Evolutionary conservation across 148 eudicot genomes (phyloP), one percentile per base, ranked within the genome.

Genomic region (Diospyros lotus): DNA sequence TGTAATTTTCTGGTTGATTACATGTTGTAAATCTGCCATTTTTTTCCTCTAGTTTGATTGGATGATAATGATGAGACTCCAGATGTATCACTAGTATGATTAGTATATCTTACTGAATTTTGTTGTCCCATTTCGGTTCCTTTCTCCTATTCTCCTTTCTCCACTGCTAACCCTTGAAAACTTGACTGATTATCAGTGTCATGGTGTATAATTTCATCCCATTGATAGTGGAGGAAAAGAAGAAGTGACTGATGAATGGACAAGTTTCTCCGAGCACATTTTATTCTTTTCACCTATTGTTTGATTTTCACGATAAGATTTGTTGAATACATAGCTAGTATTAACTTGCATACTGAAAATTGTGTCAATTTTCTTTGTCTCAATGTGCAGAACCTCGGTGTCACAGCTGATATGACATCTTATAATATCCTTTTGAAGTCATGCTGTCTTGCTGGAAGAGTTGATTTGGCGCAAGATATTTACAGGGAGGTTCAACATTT

Each of bases 371-470:
- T 82, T 10, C 17, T 76, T 81, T 61, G 42, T 62, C 71, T 82
- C 54, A 69, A 72, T 83, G 48, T 75, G 50, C 82, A 94, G 98
- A 83, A 54, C 77, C 70, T 90, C 45, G 97, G 92, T 71, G 85
- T 94, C 74, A 53, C 75, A 60, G 86, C 92, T 64, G 96, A 94
- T 82, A 81, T 94, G 87, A 80, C 98, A 66, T 83, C 98, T 67
- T 89, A 92, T 84, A 94, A 94, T 80, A 90, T 94, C 71, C 92
- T 94, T 76, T 71, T 94, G 82, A 94, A 94, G 84, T 86, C 98
- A 60, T 92, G 97, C 73, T 85, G 96, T 83, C 88, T 86, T 73
- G 92, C 97, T 64, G 80, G 79, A 86, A 90, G 95, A 82, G 91
- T 92, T 85, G 97, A 90, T 84, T 83, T 94, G 77, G 98, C 98